phyloP scores from a whole-genome alignment of 495 filamentous ascomycete genomes.

The Xylaria curta region DNA sequence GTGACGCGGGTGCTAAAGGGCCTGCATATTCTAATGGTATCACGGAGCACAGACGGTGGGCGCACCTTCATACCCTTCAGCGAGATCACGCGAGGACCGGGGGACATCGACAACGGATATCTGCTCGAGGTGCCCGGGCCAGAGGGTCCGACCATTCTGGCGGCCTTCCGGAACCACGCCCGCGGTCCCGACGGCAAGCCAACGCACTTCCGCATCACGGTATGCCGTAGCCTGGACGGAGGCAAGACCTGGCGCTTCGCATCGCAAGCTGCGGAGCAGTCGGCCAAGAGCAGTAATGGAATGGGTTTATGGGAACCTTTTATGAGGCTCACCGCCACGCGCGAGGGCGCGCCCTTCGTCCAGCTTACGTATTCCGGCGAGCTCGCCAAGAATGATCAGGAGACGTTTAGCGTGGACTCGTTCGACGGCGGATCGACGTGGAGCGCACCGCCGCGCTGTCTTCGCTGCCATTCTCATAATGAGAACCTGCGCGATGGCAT shows the following conservation, averaged over 20 bases:
- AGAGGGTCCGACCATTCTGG: conserved; percentile 50
- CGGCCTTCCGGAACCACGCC: conserved; percentile 70
- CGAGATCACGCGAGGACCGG: conserved; percentile 41
- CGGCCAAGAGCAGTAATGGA: conserved; percentile 47
- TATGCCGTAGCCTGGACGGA: conserved; percentile 62
- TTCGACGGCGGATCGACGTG: conserved; percentile 61
- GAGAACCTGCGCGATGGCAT: conserved; percentile 61
- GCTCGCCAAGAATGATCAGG: conserved; percentile 54
- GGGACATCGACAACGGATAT: conserved; percentile 68
- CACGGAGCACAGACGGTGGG: conserved; percentile 52
- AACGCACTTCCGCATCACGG: conserved; percentile 66
- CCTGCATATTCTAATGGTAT: conserved; percentile 44
- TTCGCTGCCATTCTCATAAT: conserved; percentile 37
- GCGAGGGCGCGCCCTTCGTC: conserved; percentile 42
- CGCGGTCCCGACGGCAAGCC: conserved; percentile 42
- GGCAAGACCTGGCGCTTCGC: conserved; percentile 61
- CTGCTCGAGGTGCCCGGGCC: conserved; percentile 56
- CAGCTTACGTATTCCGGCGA: conserved; percentile 63
- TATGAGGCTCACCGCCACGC: conserved; percentile 52
- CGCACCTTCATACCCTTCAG: conserved; percentile 45
- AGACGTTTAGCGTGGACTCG: conserved; percentile 63
- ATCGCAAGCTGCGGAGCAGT: conserved; percentile 53
- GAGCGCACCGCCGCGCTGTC: conserved; percentile 41
- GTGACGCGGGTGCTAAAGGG: conserved; percentile 49
- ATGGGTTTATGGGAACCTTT: conserved; percentile 69